Evolutionary conservation across 306 rosid species (phyloP).

Genomic region (Myrica gale): DNA sequence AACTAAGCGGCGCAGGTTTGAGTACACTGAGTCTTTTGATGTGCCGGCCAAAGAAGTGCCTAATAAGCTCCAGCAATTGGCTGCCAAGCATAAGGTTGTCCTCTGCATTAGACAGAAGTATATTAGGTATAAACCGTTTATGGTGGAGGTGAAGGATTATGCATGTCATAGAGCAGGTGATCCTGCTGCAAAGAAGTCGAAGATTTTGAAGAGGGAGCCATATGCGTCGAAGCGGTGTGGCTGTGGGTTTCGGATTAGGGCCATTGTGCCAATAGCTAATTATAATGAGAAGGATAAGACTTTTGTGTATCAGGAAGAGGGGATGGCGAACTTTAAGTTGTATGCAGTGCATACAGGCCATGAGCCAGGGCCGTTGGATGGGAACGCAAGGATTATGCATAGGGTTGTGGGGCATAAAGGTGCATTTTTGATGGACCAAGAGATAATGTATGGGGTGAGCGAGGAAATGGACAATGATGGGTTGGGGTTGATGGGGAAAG

Average conservation of each 20-base stretch:
- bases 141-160: slow-evolving; percentile 99
- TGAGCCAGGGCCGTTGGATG: slow-evolving; percentile 97
- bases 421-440: slow-evolving; percentile 76
- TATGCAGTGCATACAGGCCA: slow-evolving; percentile 99
- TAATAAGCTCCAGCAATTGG: slow-evolving; percentile 71
- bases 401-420: slow-evolving; percentile 93
- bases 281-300: slow-evolving; percentile 96
- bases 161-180: slow-evolving; percentile 98
- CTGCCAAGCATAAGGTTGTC: slow-evolving; percentile 90
- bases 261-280: slow-evolving; percentile 92
- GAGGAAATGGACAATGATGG: slow-evolving; percentile 87
- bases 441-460: slow-evolving; percentile 78
- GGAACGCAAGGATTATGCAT: slow-evolving; percentile 98
- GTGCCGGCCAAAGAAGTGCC: slow-evolving; percentile 96
- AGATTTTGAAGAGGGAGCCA: slow-evolving; percentile 90
- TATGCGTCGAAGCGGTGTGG: slow-evolving; percentile 97
- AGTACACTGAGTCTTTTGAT: slow-evolving; percentile 86
- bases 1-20: slow-evolving; percentile 79
- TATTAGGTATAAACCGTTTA: slow-evolving; percentile 94
- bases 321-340: slow-evolving; percentile 79
- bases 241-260: slow-evolving; percentile 95
- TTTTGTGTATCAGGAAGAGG: slow-evolving; percentile 95
- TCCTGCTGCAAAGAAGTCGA: slow-evolving; percentile 75
- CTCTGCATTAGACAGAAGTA: slow-evolving; percentile 97
- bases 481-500: slow-evolving; percentile 81